Evolutionary conservation across 1,139 yeast genomes (phyloP).

Genomic region (Candida glucosophila): DNA sequence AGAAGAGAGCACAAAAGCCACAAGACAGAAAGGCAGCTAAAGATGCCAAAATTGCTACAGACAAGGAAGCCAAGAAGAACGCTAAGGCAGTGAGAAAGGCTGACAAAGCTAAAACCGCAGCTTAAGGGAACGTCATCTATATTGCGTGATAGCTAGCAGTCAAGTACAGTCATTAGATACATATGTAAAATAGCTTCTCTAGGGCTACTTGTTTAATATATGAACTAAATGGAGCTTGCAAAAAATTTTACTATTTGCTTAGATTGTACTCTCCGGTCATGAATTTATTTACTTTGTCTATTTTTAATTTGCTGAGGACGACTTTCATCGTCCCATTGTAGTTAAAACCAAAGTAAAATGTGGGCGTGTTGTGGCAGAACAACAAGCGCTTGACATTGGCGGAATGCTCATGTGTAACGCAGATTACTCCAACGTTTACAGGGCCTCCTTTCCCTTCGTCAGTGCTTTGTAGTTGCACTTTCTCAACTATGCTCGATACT

Average conservation of each 20-base stretch:
- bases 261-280: conserved; percentile 29
- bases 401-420: conserved; percentile 11
- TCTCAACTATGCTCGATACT: no score
- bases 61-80: conserved; percentile 93
- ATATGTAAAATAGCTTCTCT: no score
- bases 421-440: conserved; percentile 26
- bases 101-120: conserved; percentile 81
- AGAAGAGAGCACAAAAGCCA: conserved; percentile 94
- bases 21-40: conserved; percentile 97
- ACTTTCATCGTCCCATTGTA: conserved; percentile 9
- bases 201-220: no score
- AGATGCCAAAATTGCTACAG: conserved; percentile 82
- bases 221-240: no score
- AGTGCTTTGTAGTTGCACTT: background rate
- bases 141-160: no score
- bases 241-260: no score
- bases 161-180: no score
- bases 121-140: no score
- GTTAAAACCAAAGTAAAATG: conserved; percentile 33
- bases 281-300: conserved; percentile 12
- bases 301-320: conserved; percentile 19
- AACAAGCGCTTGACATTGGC: conserved; percentile 12
- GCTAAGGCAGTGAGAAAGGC: conserved; percentile 93
- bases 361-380: conserved; percentile 37
- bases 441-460: no score